A percentile compares a stretch with the other conserved stretches of the same genome.
Conservation (phyloP, 768 basidiomycete species). For the Leucocoprinus birnbaumii region DNA sequence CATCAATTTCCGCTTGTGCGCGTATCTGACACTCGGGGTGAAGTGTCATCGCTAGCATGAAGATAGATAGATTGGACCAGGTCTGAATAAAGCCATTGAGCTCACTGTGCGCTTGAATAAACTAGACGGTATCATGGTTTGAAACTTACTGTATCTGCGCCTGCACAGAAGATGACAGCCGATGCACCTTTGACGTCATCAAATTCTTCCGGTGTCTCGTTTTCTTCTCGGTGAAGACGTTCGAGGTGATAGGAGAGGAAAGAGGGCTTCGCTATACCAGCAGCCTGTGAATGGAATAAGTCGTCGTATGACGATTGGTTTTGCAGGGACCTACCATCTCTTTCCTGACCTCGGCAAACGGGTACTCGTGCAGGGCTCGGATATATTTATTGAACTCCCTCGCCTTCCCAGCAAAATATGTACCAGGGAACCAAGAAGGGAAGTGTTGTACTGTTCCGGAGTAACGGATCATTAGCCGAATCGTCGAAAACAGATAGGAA, state of each 20-base stretch:
- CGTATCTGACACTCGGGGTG: slow-evolving; percentile 31
- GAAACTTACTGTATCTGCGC: slow-evolving; percentile 1
- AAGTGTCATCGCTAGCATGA: slow-evolving; percentile 37
- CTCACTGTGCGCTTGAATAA: not conserved
- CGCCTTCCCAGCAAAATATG: not conserved
- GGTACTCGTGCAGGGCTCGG: not conserved
- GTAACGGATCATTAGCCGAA: no score
- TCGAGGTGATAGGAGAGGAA: slow-evolving; percentile 56
- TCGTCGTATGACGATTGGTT: not conserved
- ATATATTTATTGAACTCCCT: not conserved
- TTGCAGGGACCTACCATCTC: slow-evolving; percentile 7
- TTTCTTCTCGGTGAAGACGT: not conserved
- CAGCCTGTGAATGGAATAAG: not conserved
- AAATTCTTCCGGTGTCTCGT: not conserved
- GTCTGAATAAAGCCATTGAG: slow-evolving; percentile 20
- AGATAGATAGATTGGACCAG: slow-evolving; percentile 24
- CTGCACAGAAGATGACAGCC: not conserved
- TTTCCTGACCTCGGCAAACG: slow-evolving; percentile 6
- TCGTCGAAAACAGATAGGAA: not conserved
- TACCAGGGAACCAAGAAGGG: slow-evolving; percentile 9
- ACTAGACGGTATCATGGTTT: not conserved
- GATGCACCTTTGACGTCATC: not conserved
- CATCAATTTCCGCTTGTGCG: slow-evolving; percentile 41
- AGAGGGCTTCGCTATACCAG: slow-evolving; percentile 33
- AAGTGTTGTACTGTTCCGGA: slow-evolving; percentile 5